A percentile compares a stretch with the other conserved stretches of the same genome.
Conservation (phyloP, 306 rosid genomes). For the Chamaecrista fasciculata region DNA sequence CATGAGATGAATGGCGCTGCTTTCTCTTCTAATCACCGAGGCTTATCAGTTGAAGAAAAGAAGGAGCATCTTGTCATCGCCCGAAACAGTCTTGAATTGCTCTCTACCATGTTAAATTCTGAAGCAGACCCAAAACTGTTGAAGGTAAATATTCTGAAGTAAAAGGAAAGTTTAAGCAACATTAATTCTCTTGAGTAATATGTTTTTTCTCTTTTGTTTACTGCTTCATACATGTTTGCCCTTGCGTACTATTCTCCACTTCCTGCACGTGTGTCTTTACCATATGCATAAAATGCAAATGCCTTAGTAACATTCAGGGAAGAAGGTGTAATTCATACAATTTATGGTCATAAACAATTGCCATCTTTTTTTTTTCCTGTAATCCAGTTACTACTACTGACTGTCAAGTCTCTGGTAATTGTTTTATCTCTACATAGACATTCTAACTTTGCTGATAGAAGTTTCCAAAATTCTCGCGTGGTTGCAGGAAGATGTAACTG, state of each 20-base stretch:
- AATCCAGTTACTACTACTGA: neutral
- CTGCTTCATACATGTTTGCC: neutral
- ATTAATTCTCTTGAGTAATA: neutral
- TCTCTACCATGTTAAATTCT: conserved; percentile 60
- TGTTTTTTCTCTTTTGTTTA: conserved; percentile 11
- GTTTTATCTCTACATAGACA: neutral
- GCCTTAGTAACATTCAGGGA: neutral
- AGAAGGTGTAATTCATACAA: neutral
- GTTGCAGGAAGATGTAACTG: conserved; percentile 68
- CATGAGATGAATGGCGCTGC: conserved; percentile 31
- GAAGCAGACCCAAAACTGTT: conserved; percentile 67
- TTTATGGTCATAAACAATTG: neutral
- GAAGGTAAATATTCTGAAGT: conserved; percentile 48
- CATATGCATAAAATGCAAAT: neutral
- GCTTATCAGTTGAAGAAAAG: conserved; percentile 55
- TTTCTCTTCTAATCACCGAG: conserved; percentile 38
- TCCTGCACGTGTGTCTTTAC: neutral
- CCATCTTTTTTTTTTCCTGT: neutral
- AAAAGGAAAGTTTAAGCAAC: neutral
- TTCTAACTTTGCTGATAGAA: conserved; percentile 15
- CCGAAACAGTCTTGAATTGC: conserved; percentile 74
- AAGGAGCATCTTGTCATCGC: conserved; percentile 66
- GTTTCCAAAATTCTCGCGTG: conserved; percentile 23
- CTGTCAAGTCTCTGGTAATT: neutral
- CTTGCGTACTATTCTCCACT: neutral